Evolutionary conservation across 2,329 filamentous ascomycete genomes (phyloP), one percentile per base, ranked within the genome.

Genomic region (Beauveria scarabaeidicola): DNA sequence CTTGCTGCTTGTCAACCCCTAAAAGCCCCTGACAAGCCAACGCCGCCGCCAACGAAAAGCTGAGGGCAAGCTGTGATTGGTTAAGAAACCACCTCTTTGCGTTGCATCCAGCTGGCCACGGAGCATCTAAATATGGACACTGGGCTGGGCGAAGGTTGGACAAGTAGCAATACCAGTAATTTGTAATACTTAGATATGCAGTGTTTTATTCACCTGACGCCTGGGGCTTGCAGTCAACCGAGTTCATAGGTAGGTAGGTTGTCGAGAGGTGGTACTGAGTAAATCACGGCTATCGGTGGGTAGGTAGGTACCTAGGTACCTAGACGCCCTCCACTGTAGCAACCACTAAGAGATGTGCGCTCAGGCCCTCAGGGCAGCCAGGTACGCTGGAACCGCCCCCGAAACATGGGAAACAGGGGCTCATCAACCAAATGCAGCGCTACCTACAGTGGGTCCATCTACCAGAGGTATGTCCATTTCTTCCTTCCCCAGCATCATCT

Each of bases 361-460:
- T 48, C 25, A 29, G 25, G 48, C 29, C 5, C 48, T 48, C 25
- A 29, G 25, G 6, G 50, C 50, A 40, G 19, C 32, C 21, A 40
- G 27, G 51, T 7, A 52, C 15, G 53, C 53, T 56, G 17, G 41
- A 47, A 15, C 54, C 17, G 15, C 54, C 21, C 19, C 53, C 44
- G 44, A 57, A 57, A 57, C 52, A 47, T 13, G 23, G 46, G 25
- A 55, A 47, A 55, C 52, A 55, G 41, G 52, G 52, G 52, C 40
- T 17, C 41, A 9, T 36, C 25, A 50, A 40, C 29, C 6, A 10
- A n/a, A 38, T 17, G 13, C 29, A 32, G 29, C 11, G 11, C 29
- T 32, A 32, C 29, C 29, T 13, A 32, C 29, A 32, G 29, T 32
- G 29, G 29, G 29, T 32, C 29, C 29, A 32, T 32, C 29, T 32